phyloP scores from a whole-genome alignment of 192 early-diverging fungal genomes.

The Backusella macrospora region DNA sequence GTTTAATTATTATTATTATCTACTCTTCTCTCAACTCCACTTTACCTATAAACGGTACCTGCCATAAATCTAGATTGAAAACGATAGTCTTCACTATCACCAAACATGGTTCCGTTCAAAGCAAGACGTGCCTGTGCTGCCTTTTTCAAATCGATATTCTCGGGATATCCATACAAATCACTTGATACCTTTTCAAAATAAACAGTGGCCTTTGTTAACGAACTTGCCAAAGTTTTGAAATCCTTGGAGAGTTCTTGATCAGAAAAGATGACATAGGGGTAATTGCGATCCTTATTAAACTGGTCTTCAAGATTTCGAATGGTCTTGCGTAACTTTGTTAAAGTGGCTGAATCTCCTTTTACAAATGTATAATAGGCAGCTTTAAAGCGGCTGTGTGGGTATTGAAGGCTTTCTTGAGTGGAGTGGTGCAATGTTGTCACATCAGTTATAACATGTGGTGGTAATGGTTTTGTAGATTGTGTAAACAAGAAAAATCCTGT shows the following conservation, averaged over 20 bases:
- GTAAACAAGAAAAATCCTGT: slow-evolving; percentile 23
- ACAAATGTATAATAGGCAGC: slow-evolving; percentile 38
- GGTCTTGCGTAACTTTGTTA: slow-evolving; percentile 31
- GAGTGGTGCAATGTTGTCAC: neutral
- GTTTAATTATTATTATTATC: neutral
- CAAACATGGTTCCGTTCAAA: slow-evolving; percentile 42
- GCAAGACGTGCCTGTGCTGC: slow-evolving; percentile 31
- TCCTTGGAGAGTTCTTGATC: slow-evolving; percentile 35
- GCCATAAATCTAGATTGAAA: slow-evolving; percentile 59
- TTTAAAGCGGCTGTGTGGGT: slow-evolving; percentile 14
- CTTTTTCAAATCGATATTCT: slow-evolving; percentile 26
- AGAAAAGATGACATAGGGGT: slow-evolving; percentile 44
- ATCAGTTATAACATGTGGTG: neutral
- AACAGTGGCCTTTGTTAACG: slow-evolving; percentile 26
- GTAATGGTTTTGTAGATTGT: slow-evolving; percentile 12
- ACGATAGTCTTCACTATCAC: slow-evolving; percentile 41
- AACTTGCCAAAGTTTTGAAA: slow-evolving; percentile 32
- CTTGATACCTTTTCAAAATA: slow-evolving; percentile 32
- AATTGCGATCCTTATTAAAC: slow-evolving; percentile 32
- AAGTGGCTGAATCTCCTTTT: slow-evolving; percentile 21
- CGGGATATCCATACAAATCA: slow-evolving; percentile 30
- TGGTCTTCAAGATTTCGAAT: slow-evolving; percentile 41
- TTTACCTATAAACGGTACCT: slow-evolving; percentile 46
- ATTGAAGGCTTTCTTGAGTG: neutral
- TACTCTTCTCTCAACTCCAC: neutral